Conservation (phyloP, 345 rosid genomes). For the Eutrema japonicum region DNA sequence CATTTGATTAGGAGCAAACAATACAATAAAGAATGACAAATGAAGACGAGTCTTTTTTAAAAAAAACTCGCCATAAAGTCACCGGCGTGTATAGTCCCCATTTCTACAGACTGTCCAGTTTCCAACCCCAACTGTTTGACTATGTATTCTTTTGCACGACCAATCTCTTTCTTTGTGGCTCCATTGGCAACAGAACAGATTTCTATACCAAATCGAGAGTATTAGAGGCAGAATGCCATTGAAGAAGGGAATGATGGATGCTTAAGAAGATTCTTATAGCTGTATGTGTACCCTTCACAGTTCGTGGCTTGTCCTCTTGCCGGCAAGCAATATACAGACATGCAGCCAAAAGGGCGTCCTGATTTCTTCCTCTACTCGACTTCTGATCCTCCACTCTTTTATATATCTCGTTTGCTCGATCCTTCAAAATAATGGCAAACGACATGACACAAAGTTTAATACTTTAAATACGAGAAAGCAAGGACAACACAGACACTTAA, state of each 20-base stretch:
- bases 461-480: neutral
- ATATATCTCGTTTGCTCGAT: constrained; percentile 93
- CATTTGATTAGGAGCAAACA: neutral
- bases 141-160: constrained; percentile 95
- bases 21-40: neutral
- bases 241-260: constrained; percentile 44
- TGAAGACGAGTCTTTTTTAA: neutral
- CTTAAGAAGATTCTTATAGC: constrained; percentile 49
- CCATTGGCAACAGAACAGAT: constrained; percentile 96
- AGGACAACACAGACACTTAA: neutral
- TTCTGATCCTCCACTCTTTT: constrained; percentile 96
- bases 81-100: constrained; percentile 98
- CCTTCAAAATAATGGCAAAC: constrained; percentile 51
- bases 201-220: constrained; percentile 61
- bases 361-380: constrained; percentile 98
- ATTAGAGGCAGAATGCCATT: constrained; percentile 60
- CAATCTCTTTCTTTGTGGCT: constrained; percentile 94
- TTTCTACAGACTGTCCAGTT: constrained; percentile 85
- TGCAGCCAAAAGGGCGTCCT: constrained; percentile 97
- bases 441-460: constrained; percentile 30
- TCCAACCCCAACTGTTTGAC: constrained; percentile 93
- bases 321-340: constrained; percentile 97
- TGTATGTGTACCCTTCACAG: constrained; percentile 79
- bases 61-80: constrained; percentile 79
- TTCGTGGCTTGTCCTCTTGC: constrained; percentile 94